Base-by-base conservation (phyloP, 805 yeast genomes). In the Ogataea methylovora region DNA sequence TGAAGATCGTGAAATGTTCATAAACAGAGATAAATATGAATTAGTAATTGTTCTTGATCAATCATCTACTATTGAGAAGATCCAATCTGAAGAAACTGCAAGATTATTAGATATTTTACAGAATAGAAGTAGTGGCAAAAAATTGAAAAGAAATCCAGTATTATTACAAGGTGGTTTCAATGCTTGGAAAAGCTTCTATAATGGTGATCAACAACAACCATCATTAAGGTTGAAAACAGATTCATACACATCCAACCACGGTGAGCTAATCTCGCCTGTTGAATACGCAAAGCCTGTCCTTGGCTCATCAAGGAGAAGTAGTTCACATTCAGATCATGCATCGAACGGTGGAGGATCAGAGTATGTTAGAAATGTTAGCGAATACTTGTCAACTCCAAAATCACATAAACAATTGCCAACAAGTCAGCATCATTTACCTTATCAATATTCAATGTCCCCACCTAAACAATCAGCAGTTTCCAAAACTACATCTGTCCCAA, bases 11-110 rank as follows among this genome's bases (percentile, higher is more conserved):
- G 51, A 46, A 1, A 42, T 69, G 32, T 87, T 87, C 46, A 53
- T 59, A 16, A 54, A 61, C 4, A 59, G 95, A 42, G 56, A 65
- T 36, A 44, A 50, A 10, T 86, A 70, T 50, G 84, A 80, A 32
- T 58, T 76, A 29, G 63, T 90, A 2, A 78, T 88, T 3, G 44
- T 84, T 2, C 77, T 85, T 48, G 84, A 83, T 51, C 56, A 63
- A 23, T 47, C 55, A 20, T 70, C 62, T 26, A 50, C 44, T 7
- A 15, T 6, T 4, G 17, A 29, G 1, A 34, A 33, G 9, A 46
- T 29, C 42, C 56, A 38, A 19, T 39, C 48, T 3, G 35, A 39
- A 16, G 48, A 44, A 27, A 37, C 41, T 6, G 49, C 58, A 28
- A 57, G 65, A 30, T 54, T 72, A 26, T 37, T 58, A 2, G 45